phyloP scores from a whole-genome alignment of 495 filamentous ascomycete species.

The Polyplosphaeria fusca region DNA sequence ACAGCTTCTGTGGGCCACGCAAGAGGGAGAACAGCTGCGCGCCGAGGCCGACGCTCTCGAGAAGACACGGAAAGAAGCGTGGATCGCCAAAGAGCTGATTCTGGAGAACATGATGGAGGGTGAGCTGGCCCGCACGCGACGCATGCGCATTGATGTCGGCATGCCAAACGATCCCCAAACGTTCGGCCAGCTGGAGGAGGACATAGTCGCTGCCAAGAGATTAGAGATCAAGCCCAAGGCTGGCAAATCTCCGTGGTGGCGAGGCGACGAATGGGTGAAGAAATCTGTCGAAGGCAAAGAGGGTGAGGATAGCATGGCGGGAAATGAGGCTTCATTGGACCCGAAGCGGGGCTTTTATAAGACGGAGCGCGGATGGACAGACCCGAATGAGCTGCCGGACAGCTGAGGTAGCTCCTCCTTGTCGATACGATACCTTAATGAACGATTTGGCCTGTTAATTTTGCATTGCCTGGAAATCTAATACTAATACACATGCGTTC shows the following conservation, averaged over 20 bases:
- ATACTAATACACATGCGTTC: too few species aligned
- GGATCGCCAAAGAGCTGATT: constrained; percentile 75
- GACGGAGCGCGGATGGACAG: too few species aligned
- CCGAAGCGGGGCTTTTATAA: too few species aligned
- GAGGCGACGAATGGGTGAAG: constrained; percentile 14
- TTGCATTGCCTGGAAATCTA: too few species aligned
- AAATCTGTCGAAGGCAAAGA: background rate
- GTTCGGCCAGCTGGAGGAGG: constrained; percentile 28
- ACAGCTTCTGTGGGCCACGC: constrained; percentile 77
- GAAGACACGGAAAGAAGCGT: constrained; percentile 68
- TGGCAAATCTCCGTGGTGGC: constrained; percentile 33
- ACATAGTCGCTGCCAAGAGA: constrained; percentile 20
- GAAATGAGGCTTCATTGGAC: too few species aligned
- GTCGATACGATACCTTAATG: too few species aligned
- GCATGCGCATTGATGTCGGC: constrained; percentile 31
- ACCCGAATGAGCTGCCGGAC: too few species aligned
- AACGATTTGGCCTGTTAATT: too few species aligned
- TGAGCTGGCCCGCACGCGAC: constrained; percentile 43
- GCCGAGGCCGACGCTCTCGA: constrained; percentile 60
- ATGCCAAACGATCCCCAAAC: constrained; percentile 42
- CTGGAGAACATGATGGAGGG: constrained; percentile 59
- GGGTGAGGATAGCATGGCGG: too few species aligned
- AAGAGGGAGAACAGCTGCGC: constrained; percentile 62
- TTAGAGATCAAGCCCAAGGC: constrained; percentile 12
- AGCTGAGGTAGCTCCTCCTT: too few species aligned